phyloP scores from a whole-genome alignment of 208 protist species.

The Acanthamoeba sp. region DNA sequence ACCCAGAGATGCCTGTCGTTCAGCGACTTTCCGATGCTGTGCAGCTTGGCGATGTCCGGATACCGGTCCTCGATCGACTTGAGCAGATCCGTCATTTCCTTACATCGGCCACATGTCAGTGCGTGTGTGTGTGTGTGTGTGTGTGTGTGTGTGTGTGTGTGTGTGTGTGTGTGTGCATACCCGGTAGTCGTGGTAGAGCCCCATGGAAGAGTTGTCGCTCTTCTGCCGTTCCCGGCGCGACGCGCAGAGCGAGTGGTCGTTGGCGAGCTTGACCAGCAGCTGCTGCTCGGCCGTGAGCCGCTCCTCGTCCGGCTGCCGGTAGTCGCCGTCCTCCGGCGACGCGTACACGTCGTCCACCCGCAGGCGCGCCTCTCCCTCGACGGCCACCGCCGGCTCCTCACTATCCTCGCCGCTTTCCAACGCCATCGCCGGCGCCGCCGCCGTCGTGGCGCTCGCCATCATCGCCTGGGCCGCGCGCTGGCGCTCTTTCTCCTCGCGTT shows the following conservation, averaged over 20 bases:
- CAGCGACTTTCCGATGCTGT: constrained; percentile 19
- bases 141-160: background rate
- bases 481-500: constrained; percentile 4
- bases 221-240: background rate
- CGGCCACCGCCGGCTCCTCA: background rate
- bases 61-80: background rate
- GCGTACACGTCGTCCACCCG: background rate
- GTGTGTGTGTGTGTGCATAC: background rate
- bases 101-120: background rate
- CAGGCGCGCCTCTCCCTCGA: background rate
- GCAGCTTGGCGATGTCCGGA: constrained; percentile 57
- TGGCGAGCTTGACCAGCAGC: constrained; percentile 14
- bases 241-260: constrained; percentile 28
- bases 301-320: background rate
- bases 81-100: constrained; percentile 57
- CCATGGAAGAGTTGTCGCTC: constrained; percentile 70
- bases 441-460: background rate
- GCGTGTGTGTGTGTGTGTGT: background rate
- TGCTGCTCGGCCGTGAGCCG: background rate
- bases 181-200: constrained; percentile 33
- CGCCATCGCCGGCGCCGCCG: background rate
- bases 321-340: background rate
- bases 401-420: background rate
- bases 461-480: background rate
- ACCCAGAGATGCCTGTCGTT: constrained; percentile 72